Conservation (phyloP, 108 stramenopile species). For the Bacterosira constricta region DNA sequence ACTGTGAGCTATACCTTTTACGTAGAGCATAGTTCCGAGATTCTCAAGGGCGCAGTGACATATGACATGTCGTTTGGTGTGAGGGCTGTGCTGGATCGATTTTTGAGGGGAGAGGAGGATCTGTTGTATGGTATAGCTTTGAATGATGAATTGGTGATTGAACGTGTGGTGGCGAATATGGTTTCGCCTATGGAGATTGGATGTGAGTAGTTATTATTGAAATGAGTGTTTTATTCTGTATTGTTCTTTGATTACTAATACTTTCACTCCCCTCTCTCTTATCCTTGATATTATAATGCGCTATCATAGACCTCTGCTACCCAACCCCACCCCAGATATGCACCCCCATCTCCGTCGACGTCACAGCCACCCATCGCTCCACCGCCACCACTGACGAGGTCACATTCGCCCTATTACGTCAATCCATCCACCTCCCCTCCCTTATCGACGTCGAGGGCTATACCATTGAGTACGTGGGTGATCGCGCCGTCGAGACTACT, state of each 20-base stretch:
- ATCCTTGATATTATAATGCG: too few relatives aligned
- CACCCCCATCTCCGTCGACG: conserved; percentile 32
- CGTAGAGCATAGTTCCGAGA: conserved; percentile 33
- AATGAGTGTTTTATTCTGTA: background rate
- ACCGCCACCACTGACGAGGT: conserved; percentile 29
- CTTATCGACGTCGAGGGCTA: conserved; percentile 26
- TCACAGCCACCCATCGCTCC: conserved; percentile 19
- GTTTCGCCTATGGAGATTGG: conserved; percentile 29
- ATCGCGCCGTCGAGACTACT: conserved; percentile 22
- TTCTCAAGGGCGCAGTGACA: background rate
- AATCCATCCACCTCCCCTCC: conserved; percentile 20
- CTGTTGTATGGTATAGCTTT: conserved; percentile 11
- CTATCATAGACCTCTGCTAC: conserved; percentile 25
- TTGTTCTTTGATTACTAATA: background rate
- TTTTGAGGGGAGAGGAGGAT: conserved; percentile 15
- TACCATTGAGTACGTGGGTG: conserved; percentile 32
- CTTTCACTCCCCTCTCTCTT: background rate
- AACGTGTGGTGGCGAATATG: conserved; percentile 7
- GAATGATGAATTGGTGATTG: conserved; percentile 20
- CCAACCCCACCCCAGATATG: conserved; percentile 35
- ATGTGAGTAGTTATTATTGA: conserved; percentile 36
- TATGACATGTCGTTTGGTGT: conserved; percentile 29
- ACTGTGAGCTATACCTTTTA: conserved; percentile 30
- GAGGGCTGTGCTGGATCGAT: conserved; percentile 10
- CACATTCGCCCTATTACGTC: conserved; percentile 21